phyloP scores from a whole-genome alignment of 352 stramenopile species.

The Phytophthora cactorum region DNA sequence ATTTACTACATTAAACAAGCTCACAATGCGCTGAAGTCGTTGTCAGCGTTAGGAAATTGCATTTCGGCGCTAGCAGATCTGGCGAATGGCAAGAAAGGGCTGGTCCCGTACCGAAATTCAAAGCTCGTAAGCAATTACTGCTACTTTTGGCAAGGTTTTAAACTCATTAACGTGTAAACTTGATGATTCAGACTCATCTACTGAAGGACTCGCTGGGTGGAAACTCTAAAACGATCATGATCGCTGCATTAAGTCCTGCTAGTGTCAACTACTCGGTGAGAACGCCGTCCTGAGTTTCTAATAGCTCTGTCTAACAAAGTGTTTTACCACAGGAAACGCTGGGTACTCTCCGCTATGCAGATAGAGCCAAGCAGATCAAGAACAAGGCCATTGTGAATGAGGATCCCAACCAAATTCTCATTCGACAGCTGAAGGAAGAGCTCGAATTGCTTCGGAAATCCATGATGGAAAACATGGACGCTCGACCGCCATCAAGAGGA shows the following conservation, averaged over 20 bases:
- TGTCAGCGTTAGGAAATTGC: slow-evolving; percentile 92
- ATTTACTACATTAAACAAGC: not conserved
- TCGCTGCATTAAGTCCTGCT: slow-evolving; percentile 86
- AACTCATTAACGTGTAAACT: not conserved
- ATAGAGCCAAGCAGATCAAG: slow-evolving; percentile 93
- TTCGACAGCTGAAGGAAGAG: slow-evolving; percentile 85
- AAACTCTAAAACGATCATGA: slow-evolving; percentile 93
- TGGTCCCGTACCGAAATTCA: slow-evolving; percentile 93
- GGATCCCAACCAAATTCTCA: slow-evolving; percentile 89
- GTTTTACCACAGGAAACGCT: slow-evolving; percentile 81
- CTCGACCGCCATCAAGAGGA: slow-evolving; percentile 59
- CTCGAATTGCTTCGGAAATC: slow-evolving; percentile 70
- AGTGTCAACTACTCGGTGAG: slow-evolving; percentile 87
- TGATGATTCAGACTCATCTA: slow-evolving; percentile 66
- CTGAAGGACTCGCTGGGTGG: slow-evolving; percentile 88
- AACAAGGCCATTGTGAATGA: slow-evolving; percentile 94
- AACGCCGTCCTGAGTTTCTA: not conserved
- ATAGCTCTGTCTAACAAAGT: not conserved
- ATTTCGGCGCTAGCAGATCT: slow-evolving; percentile 91
- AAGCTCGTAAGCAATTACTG: slow-evolving; percentile 76
- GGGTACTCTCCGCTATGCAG: slow-evolving; percentile 90
- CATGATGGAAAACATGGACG: slow-evolving; percentile 71
- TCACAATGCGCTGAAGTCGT: slow-evolving; percentile 50
- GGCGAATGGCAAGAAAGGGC: slow-evolving; percentile 83
- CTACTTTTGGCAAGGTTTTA: not conserved